Evolutionary conservation across 345 rosid species (phyloP).

Genomic region (Populus davidiana): DNA sequence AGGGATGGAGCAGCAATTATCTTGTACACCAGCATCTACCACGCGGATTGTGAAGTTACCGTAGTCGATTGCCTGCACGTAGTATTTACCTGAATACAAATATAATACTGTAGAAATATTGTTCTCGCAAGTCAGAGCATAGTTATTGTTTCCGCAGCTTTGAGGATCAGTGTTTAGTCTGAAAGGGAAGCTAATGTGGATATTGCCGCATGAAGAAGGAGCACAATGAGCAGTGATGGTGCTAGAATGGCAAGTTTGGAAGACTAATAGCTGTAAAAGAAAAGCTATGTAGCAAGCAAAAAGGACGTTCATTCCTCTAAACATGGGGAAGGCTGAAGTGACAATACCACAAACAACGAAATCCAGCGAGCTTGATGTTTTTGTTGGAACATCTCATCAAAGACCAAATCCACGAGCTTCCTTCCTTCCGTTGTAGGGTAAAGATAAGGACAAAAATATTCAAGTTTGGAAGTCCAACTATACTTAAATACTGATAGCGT

Average conservation of each 20-base stretch:
- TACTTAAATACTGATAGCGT: too few relatives aligned
- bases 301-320: too few relatives aligned
- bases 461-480: too few relatives aligned
- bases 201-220: conserved; percentile 25
- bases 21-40: conserved; percentile 2
- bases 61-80: conserved; percentile 15
- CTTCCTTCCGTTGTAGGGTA: too few relatives aligned
- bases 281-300: neutral
- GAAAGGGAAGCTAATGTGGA: conserved; percentile 26
- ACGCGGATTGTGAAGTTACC: conserved; percentile 5
- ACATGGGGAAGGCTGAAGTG: too few relatives aligned
- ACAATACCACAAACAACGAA: too few relatives aligned
- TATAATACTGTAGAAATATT: conserved; percentile 16
- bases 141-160: neutral
- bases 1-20: conserved; percentile 18
- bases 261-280: neutral
- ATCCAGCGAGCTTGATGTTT: too few relatives aligned
- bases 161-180: conserved; percentile 15
- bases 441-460: too few relatives aligned
- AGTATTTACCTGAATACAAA: conserved; percentile 14
- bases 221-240: neutral
- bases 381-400: too few relatives aligned
- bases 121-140: conserved; percentile 23
- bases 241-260: neutral
- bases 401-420: too few relatives aligned